Conservation (phyloP, 257 asterid species). For the Prunella vulgaris region DNA sequence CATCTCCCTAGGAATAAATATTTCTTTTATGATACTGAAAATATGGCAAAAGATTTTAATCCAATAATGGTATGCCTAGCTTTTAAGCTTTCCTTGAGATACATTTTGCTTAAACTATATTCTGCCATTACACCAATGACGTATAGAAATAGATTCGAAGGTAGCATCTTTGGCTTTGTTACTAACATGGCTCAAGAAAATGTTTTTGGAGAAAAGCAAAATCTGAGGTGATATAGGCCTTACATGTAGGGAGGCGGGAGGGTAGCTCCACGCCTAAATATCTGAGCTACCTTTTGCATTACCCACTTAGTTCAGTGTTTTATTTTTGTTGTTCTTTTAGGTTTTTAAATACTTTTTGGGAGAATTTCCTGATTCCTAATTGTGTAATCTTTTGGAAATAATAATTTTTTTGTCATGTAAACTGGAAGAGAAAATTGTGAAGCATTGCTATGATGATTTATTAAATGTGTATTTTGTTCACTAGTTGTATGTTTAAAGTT, state of each 20-base stretch:
- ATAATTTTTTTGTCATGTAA: background rate
- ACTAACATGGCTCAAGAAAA: background rate
- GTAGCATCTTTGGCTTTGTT: background rate
- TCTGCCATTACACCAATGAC: background rate
- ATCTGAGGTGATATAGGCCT: too few relatives aligned
- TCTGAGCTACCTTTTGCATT: too few relatives aligned
- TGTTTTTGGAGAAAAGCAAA: too few relatives aligned
- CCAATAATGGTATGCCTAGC: background rate
- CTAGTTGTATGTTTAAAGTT: background rate
- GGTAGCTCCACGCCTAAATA: too few relatives aligned
- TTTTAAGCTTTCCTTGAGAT: background rate
- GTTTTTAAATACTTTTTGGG: background rate
- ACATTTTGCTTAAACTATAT: background rate
- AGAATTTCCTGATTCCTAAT: background rate
- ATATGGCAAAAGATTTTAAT: background rate
- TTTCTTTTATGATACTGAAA: background rate
- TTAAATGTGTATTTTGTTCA: background rate
- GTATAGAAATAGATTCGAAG: background rate
- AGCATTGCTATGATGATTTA: background rate
- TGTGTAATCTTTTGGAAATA: background rate
- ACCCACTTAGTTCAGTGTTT: too few relatives aligned
- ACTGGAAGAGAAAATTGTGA: background rate
- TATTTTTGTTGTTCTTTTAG: too few relatives aligned
- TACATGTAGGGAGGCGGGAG: too few relatives aligned
- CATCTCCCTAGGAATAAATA: background rate